A percentile compares a stretch with the other conserved stretches of the same genome.
These are phyloP conservation scores for Ogataea ganodermae DNA, from an alignment of 805 yeast species.

Conservation along the genomic window DNA sequence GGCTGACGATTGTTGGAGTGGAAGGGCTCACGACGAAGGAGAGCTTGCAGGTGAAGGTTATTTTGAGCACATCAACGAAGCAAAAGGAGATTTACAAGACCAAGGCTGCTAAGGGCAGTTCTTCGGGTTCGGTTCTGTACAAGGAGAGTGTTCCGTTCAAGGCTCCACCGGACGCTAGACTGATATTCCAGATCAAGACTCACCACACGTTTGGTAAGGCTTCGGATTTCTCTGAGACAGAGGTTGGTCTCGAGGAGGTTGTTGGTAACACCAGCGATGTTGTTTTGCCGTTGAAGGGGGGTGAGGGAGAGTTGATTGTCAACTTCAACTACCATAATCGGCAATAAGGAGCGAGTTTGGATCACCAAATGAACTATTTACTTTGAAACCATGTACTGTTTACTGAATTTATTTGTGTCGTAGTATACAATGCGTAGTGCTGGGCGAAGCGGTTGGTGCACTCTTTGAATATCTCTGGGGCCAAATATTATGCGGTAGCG, in stretches of 20 bases:
- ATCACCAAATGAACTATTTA: too few relatives aligned
- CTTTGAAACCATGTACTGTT: background rate
- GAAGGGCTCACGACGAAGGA: constrained; percentile 23
- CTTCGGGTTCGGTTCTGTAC: constrained; percentile 51
- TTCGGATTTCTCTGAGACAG: constrained; percentile 60
- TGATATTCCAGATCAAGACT: constrained; percentile 62
- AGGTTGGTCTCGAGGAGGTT: constrained; percentile 53
- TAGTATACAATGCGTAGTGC: too few relatives aligned
- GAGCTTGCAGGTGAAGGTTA: constrained; percentile 53
- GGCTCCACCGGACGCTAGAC: constrained; percentile 59
- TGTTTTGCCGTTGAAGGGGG: constrained; percentile 40
- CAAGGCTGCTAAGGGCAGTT: constrained; percentile 51
- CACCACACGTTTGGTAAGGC: constrained; percentile 77
- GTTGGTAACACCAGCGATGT: constrained; percentile 47
- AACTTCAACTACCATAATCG: constrained; percentile 38
- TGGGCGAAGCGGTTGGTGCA: too few relatives aligned
- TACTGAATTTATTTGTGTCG: background rate
- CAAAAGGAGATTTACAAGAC: constrained; percentile 68
- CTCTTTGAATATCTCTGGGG: too few relatives aligned
- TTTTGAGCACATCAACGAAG: constrained; percentile 40
- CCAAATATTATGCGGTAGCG: too few relatives aligned
- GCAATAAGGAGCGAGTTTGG: constrained; percentile 3
- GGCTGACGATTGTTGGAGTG: constrained; percentile 48
- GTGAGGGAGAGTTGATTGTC: constrained; percentile 40
- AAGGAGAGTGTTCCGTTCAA: constrained; percentile 69